Percentiles rank a stretch among this genome's conserved stretches.
Evolutionary conservation across 257 asterid genomes (phyloP).

Genomic region (Marsdenia floribunda): DNA sequence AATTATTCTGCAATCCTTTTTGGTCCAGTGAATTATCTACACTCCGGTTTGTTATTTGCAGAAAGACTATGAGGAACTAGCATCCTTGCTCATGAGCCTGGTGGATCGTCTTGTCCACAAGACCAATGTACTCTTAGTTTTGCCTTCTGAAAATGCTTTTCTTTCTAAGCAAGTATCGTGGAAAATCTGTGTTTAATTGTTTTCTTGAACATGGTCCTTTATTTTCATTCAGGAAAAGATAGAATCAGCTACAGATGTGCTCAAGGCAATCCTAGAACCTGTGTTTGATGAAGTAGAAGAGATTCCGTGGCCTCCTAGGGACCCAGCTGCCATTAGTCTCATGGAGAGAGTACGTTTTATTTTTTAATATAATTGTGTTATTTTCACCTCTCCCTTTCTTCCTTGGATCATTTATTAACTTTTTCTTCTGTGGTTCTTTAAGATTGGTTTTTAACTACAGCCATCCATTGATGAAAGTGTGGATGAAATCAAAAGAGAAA

Average conservation of each 20-base stretch:
- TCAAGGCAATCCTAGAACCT: conserved; percentile 69
- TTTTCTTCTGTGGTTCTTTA: neutral
- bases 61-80: conserved; percentile 95
- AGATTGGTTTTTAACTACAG: neutral
- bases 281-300: conserved; percentile 68
- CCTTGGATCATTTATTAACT: neutral
- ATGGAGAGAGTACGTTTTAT: conserved; percentile 64
- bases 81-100: conserved; percentile 58
- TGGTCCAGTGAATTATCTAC: conserved; percentile 17
- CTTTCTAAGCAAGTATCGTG: neutral
- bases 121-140: conserved; percentile 52
- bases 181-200: neutral
- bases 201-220: conserved; percentile 16
- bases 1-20: conserved; percentile 11
- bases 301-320: conserved; percentile 80
- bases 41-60: conserved; percentile 29
- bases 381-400: neutral
- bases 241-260: conserved; percentile 88
- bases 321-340: conserved; percentile 65
- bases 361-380: conserved; percentile 8
- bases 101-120: conserved; percentile 83
- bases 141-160: conserved; percentile 10
- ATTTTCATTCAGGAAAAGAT: conserved; percentile 62
- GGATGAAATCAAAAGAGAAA: neutral
- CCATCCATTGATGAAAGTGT: neutral